phyloP scores from a whole-genome alignment of 805 yeast genomes.

The Sugiyamaella marilandica region DNA sequence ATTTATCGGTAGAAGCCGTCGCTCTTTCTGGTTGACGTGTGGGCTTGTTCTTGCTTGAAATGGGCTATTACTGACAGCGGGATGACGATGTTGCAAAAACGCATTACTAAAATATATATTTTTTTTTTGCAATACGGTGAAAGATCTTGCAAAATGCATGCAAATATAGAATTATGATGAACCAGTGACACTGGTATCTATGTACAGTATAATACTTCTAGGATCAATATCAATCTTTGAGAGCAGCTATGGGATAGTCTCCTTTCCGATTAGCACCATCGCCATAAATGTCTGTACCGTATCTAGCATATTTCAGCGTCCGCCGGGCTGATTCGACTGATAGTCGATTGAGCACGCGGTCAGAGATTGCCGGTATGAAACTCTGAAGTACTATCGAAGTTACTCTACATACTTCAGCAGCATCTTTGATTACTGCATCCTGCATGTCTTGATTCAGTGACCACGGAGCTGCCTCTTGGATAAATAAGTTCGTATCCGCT shows the following conservation, averaged over 20 bases:
- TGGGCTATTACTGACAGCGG: constrained; percentile 14
- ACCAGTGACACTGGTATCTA: not conserved
- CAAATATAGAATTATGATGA: not conserved
- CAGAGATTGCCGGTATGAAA: constrained; percentile 63
- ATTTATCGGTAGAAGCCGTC: constrained; percentile 52
- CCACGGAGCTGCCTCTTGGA: constrained; percentile 81
- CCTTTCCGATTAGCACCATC: constrained; percentile 47
- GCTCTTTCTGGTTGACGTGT: constrained; percentile 7
- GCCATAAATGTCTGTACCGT: constrained; percentile 69
- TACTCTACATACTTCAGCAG: constrained; percentile 68
- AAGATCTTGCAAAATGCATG: too few species aligned
- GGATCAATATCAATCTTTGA: constrained; percentile 1
- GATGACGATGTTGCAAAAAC: not conserved
- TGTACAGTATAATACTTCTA: not conserved
- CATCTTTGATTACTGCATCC: constrained; percentile 55
- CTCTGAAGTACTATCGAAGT: constrained; percentile 64
- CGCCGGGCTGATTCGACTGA: constrained; percentile 47
- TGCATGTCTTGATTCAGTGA: constrained; percentile 31
- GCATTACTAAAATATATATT: too few species aligned
- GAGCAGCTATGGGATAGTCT: constrained; percentile 41
- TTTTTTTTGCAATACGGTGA: too few species aligned
- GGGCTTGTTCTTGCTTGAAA: too few species aligned
- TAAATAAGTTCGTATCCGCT: constrained; percentile 56
- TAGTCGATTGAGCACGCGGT: constrained; percentile 55
- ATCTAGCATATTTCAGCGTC: constrained; percentile 38